Base-by-base conservation (phyloP, 129 eudicot species). In the Arctium minus region DNA sequence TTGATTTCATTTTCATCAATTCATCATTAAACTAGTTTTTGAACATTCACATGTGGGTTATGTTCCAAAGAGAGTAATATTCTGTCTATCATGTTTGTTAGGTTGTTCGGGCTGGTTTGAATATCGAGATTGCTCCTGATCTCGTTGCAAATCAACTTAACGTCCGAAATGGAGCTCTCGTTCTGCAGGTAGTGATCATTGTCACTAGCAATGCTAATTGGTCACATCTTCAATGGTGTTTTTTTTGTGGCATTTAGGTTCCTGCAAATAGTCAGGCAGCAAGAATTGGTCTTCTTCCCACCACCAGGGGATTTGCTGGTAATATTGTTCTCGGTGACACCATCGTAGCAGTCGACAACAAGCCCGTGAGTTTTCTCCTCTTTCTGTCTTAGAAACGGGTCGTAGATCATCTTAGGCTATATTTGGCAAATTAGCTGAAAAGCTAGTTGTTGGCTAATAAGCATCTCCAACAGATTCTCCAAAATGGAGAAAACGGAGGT, bases 261-360 rank as follows among this genome's bases (percentile, higher is more conserved):
- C 97, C 94, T 50, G 85, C 77, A 85, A 92, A 96, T 84, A 92
- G 99, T 79, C 81, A 79, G 73, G 98, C 99, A 72, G 96, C 99
- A 74, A 93, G 84, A 84, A 89, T 86, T 42, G 99, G 99, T 77
- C 91, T 96, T 83, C 75, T 81, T 80, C 97, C 99, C 39, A 96
- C 96, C 18, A 85, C 96, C 36, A 89, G 99, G 88, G 99, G 99
- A 72, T 96, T 96, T 82, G 93, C 97, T 78, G 99, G 99, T 70
- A 96, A 96, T 64, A 96, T 96, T 83, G 90, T 93, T 39, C 92
- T 96, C 38, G 99, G 99, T 32, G 99, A 96, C 81, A 84, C 93
- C 46, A 88, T 96, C 64, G 71, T 87, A 82, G 94, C 97, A 6
- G 96, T 93, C 30, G 90, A 92, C 80, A 83, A 83, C 75, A 96